Percentiles rank a stretch among this genome's conserved stretches.
Evolutionary conservation across 495 filamentous ascomycete species (phyloP).

Genomic region (Penicillium longicatenatum): DNA sequence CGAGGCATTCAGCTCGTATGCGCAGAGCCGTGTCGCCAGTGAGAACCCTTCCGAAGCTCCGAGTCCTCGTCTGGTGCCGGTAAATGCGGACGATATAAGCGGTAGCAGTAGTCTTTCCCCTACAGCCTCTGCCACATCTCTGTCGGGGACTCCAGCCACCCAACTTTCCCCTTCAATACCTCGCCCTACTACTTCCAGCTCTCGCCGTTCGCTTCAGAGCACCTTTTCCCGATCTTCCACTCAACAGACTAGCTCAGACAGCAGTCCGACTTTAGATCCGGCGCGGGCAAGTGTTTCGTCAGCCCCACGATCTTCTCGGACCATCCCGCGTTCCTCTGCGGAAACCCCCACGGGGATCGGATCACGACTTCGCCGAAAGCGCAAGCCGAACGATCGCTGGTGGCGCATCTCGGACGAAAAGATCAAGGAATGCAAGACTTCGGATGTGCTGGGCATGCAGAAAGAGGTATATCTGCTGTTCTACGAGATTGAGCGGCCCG

Average conservation of each 20-base stretch:
- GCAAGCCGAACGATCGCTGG: conserved; percentile 74
- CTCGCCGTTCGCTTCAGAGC: conserved; percentile 41
- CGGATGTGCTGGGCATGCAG: conserved; percentile 90
- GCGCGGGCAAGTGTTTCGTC: conserved; percentile 33
- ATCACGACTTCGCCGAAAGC: conserved; percentile 55
- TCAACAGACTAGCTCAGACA: conserved; percentile 29
- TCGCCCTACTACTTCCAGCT: conserved; percentile 42
- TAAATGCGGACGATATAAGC: conserved; percentile 27
- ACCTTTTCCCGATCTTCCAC: conserved; percentile 35
- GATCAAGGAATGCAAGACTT: conserved; percentile 88
- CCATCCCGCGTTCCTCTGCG: conserved; percentile 26
- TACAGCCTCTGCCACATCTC: conserved; percentile 41
- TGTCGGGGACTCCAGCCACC: conserved; percentile 39
- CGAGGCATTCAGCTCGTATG: conserved; percentile 68
- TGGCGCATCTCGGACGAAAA: conserved; percentile 99
- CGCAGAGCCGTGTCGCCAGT: conserved; percentile 59
- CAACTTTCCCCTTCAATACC: conserved; percentile 34
- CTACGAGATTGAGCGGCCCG: conserved; percentile 75
- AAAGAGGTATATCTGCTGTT: conserved; percentile 95
- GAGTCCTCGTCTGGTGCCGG: conserved; percentile 43
- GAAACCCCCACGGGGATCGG: conserved; percentile 24
- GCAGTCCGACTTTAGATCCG: conserved; percentile 30
- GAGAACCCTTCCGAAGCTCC: conserved; percentile 46
- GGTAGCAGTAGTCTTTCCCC: conserved; percentile 35
- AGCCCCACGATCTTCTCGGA: conserved; percentile 28